Conservation (phyloP, 495 filamentous ascomycete genomes). For the Pyrenula massariospora region DNA sequence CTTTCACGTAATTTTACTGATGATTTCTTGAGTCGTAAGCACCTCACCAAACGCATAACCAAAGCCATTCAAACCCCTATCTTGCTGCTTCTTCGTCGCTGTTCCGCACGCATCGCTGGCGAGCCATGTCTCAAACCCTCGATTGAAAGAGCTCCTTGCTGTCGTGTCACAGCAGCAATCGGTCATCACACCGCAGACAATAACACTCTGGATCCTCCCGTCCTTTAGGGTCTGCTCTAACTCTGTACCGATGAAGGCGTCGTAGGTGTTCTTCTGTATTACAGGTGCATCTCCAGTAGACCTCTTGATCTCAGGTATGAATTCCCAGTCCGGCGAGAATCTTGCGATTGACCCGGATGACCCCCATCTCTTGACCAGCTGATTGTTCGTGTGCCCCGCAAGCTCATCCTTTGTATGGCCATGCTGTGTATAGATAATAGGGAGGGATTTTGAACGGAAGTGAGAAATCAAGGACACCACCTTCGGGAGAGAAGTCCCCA, state of each 20-base stretch:
- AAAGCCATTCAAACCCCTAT: constrained; percentile 18
- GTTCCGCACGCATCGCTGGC: constrained; percentile 25
- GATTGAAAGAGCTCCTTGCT: constrained; percentile 25
- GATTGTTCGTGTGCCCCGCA: constrained; percentile 21
- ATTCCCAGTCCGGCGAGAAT: constrained; percentile 16
- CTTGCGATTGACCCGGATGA: constrained; percentile 16
- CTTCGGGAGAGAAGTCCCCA: constrained; percentile 16
- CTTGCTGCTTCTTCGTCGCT: constrained; percentile 18
- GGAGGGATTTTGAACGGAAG: constrained; percentile 15
- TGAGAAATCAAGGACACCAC: constrained; percentile 14
- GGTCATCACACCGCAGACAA: constrained; percentile 31
- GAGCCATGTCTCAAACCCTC: constrained; percentile 29
- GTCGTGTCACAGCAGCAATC: constrained; percentile 32
- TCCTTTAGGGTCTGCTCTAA: constrained; percentile 12
- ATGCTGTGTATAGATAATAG: constrained; percentile 30
- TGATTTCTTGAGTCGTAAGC: constrained; percentile 15
- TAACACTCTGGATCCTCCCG: constrained; percentile 13
- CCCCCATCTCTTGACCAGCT: constrained; percentile 30
- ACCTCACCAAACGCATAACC: constrained; percentile 23
- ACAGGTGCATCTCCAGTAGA: constrained; percentile 5
- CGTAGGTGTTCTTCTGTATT: constrained; percentile 20
- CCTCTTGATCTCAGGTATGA: constrained; percentile 18
- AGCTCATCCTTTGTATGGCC: constrained; percentile 24
- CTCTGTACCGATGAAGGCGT: constrained; percentile 18
- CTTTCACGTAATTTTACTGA: constrained; percentile 6